These are phyloP conservation scores for Pinguiococcus pyrenoidosus DNA, from an alignment of 108 stramenopile species.

Conservation along the genomic window DNA sequence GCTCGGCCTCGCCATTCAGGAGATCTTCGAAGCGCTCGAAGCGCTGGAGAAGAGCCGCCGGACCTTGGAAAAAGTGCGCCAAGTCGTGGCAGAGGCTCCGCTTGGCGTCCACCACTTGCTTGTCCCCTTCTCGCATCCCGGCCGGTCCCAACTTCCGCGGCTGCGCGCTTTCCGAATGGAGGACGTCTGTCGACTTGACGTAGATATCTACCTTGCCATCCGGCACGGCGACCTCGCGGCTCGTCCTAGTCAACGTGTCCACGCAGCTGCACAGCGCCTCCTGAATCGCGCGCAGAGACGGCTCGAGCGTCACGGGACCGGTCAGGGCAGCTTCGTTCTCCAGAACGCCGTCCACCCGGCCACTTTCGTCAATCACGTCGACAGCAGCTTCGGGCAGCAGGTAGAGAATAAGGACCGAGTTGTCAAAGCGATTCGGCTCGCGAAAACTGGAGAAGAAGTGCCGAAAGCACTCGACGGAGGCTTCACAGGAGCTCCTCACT, in stretches of 20 bases:
- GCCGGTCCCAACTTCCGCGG: constrained; percentile 26
- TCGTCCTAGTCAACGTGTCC: constrained; percentile 9
- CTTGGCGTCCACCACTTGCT: constrained; percentile 24
- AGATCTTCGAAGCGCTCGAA: constrained; percentile 21
- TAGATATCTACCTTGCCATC: constrained; percentile 4
- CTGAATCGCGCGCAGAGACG: constrained; percentile 10
- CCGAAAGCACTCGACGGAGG: constrained; percentile 6
- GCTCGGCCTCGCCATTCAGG: constrained; percentile 16
- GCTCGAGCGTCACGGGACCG: constrained; percentile 9
- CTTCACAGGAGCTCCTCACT: constrained; percentile 7
- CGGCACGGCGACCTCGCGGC: constrained; percentile 21
- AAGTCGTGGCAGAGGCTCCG: constrained; percentile 9
- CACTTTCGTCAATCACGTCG: too few relatives aligned
- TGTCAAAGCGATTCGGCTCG: too few relatives aligned
- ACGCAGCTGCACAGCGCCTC: constrained; percentile 10
- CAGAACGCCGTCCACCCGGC: background rate
- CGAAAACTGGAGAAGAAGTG: too few relatives aligned
- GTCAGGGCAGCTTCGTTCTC: too few relatives aligned
- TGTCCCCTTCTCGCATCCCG: constrained; percentile 14
- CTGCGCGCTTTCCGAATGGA: too few relatives aligned
- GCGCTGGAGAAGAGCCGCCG: constrained; percentile 13
- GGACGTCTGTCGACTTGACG: background rate
- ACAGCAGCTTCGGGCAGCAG: too few relatives aligned
- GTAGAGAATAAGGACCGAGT: too few relatives aligned
- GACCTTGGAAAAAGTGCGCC: constrained; percentile 19